Conservation (phyloP, 371 early-diverging fungal species). For the Mucor piriformis region DNA sequence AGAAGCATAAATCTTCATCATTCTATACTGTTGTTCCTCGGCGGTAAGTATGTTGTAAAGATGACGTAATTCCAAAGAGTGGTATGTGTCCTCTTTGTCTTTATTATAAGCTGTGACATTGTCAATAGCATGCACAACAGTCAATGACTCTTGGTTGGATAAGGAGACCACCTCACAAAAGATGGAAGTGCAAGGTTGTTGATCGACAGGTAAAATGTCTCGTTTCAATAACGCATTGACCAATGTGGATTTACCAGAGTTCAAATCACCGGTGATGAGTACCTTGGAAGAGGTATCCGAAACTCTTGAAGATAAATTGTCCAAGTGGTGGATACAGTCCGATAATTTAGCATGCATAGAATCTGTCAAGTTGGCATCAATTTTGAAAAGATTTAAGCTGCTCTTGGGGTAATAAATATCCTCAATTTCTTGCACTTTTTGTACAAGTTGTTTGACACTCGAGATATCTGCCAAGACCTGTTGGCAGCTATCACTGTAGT, state of each 20-base stretch:
- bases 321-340: slow-evolving; percentile 72
- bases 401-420: slow-evolving; percentile 38
- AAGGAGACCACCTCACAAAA: slow-evolving; percentile 89
- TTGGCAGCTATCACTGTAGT: slow-evolving; percentile 70
- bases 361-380: slow-evolving; percentile 65
- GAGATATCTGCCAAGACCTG: slow-evolving; percentile 62
- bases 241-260: slow-evolving; percentile 96
- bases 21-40: slow-evolving; percentile 71
- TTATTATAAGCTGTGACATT: slow-evolving; percentile 60
- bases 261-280: slow-evolving; percentile 96
- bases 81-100: slow-evolving; percentile 56
- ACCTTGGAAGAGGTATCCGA: slow-evolving; percentile 92
- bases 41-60: slow-evolving; percentile 64
- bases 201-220: slow-evolving; percentile 90
- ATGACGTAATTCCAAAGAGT: slow-evolving; percentile 64
- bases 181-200: slow-evolving; percentile 95
- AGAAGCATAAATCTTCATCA: slow-evolving; percentile 85
- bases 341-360: slow-evolving; percentile 43
- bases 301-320: slow-evolving; percentile 82
- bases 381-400: slow-evolving; percentile 20
- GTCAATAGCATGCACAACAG: slow-evolving; percentile 76
- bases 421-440: slow-evolving; percentile 61
- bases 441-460: slow-evolving; percentile 39
- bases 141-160: background rate
- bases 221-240: slow-evolving; percentile 94